Base-by-base conservation (phyloP, 179 eudicot genomes). In the Silene vulgaris region DNA sequence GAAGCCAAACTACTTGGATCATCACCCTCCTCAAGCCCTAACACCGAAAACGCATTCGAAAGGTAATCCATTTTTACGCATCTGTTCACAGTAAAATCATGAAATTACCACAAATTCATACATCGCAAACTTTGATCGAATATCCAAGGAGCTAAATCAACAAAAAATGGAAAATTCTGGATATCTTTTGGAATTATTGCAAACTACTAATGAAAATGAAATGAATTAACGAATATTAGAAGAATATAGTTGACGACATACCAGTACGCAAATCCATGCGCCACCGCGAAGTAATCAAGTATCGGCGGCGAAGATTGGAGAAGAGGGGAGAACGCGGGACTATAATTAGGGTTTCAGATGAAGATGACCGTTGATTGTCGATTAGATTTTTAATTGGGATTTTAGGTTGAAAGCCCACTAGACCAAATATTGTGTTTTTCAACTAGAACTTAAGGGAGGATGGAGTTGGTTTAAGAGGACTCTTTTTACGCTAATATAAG, bases 21-120 rank as follows among this genome's bases (percentile, higher is more conserved):
- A 12, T 79, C 85, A 4, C 8, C 77, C 8, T 76, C 82, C 0
- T 75, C 80, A 50, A 79, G 57, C 54, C 48, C 75, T 35, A 82
- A 29, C 0, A 62, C 75, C 43, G 85, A 72, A 75, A 82, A 82
- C 70, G 85, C 66, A 76, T 82, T 82, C 21, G 82, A 76, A 5
- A 82, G 21, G 7, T 54, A 30, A 30, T 82, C 81, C 85, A 82
- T 78, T 45, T 26, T 14, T 52, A 11, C 14, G 12, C 43, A 12
- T 52, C 45, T 26, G 32, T 63, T 63, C 9, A 20, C 30, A 17
- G 26, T 20, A n/a, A 63, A 63, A 23, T 21, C 29, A 21, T 26
- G 32, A 9, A 9, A 63, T 6, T 9, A 63, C 14, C 3, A 23
- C 4, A 8, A 23, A 59, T 13, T 59, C 63, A 59, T 17, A 59